A percentile compares a stretch with the other conserved stretches of the same genome.
Evolutionary conservation across 2,329 filamentous ascomycete species (phyloP).

Genomic region (Botrytis fragariae): DNA sequence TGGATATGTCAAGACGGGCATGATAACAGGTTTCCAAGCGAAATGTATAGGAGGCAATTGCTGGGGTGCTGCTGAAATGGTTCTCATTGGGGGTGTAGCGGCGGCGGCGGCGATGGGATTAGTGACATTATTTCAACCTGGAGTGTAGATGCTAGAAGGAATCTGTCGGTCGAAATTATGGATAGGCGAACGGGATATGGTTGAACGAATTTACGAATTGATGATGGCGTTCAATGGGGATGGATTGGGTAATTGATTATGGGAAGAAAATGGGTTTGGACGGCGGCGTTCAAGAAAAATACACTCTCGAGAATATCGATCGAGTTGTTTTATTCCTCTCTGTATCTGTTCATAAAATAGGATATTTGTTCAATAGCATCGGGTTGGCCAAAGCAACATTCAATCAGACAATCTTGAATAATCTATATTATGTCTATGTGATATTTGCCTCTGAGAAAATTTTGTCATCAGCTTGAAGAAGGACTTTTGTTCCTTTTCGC

Average conservation of each 20-base stretch:
- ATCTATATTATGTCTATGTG: not conserved
- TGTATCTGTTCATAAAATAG: not conserved
- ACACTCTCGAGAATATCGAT: conserved; percentile 32
- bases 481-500: not conserved
- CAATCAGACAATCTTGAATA: not conserved
- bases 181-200: conserved; percentile 14
- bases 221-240: not conserved
- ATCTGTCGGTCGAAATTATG: not conserved
- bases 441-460: not conserved
- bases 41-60: conserved; percentile 33
- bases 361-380: not conserved
- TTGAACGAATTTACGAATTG: conserved; percentile 4
- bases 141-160: conserved; percentile 22
- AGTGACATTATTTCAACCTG: conserved; percentile 37
- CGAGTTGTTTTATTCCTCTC: conserved; percentile 22
- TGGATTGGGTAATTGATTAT: not conserved
- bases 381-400: too few relatives aligned
- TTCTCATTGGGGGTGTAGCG: conserved; percentile 41
- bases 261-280: conserved; percentile 17
- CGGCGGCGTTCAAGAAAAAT: conserved; percentile 3
- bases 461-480: not conserved
- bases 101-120: conserved; percentile 43
- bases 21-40: conserved; percentile 44
- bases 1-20: conserved; percentile 62
- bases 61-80: conserved; percentile 43